Conservation (phyloP, 139 green algal species). For the Chloropicon primus region DNA sequence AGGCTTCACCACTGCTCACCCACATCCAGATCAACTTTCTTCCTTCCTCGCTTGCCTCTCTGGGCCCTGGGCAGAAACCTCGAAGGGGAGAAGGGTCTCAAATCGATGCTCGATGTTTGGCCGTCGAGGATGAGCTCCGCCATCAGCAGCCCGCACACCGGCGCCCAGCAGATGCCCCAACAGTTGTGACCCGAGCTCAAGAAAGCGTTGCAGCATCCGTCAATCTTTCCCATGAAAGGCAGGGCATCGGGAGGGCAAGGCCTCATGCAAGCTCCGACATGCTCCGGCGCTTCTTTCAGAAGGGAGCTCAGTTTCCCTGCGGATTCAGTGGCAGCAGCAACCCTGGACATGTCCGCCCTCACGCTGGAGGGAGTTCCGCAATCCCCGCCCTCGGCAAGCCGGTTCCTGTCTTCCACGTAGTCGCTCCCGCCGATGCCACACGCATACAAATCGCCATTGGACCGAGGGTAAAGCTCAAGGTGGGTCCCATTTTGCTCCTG, state of each 20-base stretch:
- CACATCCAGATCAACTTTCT: background rate
- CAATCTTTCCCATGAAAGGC: slow-evolving; percentile 23
- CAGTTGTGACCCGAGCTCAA: slow-evolving; percentile 26
- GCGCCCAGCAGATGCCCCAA: slow-evolving; percentile 32
- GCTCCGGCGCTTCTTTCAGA: background rate
- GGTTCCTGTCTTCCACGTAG: slow-evolving; percentile 7
- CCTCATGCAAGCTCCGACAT: slow-evolving; percentile 13
- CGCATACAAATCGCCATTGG: slow-evolving; percentile 18
- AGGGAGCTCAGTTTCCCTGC: background rate
- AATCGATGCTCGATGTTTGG: slow-evolving; percentile 6
- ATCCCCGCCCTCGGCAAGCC: slow-evolving; percentile 12
- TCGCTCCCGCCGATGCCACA: slow-evolving; percentile 15
- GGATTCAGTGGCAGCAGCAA: background rate
- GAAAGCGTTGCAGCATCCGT: slow-evolving; percentile 11
- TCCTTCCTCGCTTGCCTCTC: slow-evolving; percentile 3
- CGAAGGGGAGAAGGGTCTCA: slow-evolving; percentile 18
- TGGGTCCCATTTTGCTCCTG: slow-evolving; percentile 12
- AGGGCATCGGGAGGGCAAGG: slow-evolving; percentile 25
- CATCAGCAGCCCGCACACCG: slow-evolving; percentile 18
- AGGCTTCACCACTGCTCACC: too few species aligned
- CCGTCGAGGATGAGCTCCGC: slow-evolving; percentile 27
- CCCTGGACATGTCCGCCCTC: slow-evolving; percentile 2
- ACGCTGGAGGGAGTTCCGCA: slow-evolving; percentile 2
- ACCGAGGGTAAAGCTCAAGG: slow-evolving; percentile 21
- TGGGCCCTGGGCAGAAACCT: slow-evolving; percentile 14